Evolutionary conservation across 2,329 filamentous ascomycete species (phyloP).

Genomic region (Fusarium ambrosium): DNA sequence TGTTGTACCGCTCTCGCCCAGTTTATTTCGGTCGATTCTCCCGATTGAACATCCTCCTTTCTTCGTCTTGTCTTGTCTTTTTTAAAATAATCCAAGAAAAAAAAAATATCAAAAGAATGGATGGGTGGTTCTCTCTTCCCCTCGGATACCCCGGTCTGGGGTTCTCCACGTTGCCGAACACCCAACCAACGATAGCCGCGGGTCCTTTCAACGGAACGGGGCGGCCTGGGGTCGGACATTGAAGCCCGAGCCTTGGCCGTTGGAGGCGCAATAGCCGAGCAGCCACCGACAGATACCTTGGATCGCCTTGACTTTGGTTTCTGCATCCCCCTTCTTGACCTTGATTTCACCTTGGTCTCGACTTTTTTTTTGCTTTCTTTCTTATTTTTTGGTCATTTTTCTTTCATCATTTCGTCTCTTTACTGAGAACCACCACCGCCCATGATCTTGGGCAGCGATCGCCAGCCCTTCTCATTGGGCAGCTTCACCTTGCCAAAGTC

Average conservation of each 20-base stretch:
- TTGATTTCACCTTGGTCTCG: conserved; percentile 12
- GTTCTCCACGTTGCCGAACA: conserved; percentile 1
- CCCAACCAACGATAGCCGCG: conserved; percentile 20
- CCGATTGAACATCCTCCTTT: conserved; percentile 5
- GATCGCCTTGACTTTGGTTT: conserved; percentile 9
- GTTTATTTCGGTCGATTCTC: conserved; percentile 5
- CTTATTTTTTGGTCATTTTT: conserved; percentile 6
- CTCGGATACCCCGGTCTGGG: neutral
- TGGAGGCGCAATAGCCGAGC: conserved; percentile 40
- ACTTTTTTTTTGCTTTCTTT: neutral
- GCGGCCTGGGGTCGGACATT: conserved; percentile 27
- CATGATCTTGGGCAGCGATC: conserved; percentile 65
- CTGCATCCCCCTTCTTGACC: conserved; percentile 17
- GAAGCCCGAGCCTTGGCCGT: conserved; percentile 27
- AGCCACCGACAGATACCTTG: conserved; percentile 30
- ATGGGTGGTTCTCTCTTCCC: conserved; percentile 14
- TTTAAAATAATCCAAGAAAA: conserved; percentile 23
- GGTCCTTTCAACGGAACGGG: conserved; percentile 29
- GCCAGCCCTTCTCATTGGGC: conserved; percentile 67
- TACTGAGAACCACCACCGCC: conserved; percentile 54
- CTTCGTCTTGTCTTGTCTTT: conserved; percentile 20
- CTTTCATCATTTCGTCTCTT: conserved; percentile 11
- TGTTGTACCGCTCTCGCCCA: conserved; percentile 25
- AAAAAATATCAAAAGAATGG: conserved; percentile 19
- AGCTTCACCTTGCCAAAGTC: conserved; percentile 85